phyloP scores from a whole-genome alignment of 305 asterid species.

The Rubia balearica region DNA sequence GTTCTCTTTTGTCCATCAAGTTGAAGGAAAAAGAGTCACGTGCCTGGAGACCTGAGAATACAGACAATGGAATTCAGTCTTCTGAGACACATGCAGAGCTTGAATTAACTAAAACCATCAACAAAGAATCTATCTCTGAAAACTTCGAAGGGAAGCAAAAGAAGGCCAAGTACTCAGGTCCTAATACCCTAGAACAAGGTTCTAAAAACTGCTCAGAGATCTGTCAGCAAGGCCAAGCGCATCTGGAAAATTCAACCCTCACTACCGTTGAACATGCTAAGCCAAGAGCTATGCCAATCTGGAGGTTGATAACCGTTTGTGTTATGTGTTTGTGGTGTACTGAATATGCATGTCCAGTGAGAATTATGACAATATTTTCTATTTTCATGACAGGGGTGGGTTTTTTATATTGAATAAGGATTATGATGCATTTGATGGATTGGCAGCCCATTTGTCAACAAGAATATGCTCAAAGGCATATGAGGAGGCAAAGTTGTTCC shows the following conservation, averaged over 20 bases:
- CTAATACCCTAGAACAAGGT: constrained; percentile 9
- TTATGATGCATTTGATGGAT: constrained; percentile 12
- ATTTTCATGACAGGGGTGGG: constrained; percentile 28
- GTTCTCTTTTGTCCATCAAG: constrained; percentile 10
- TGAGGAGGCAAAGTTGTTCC: constrained; percentile 22
- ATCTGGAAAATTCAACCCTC: constrained; percentile 9
- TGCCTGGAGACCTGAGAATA: not conserved
- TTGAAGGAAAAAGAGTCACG: constrained; percentile 2
- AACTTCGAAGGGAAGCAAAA: constrained; percentile 1
- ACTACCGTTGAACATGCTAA: constrained; percentile 21
- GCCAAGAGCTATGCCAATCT: constrained; percentile 43
- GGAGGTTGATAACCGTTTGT: constrained; percentile 41
- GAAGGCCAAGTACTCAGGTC: not conserved
- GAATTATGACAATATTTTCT: constrained; percentile 8
- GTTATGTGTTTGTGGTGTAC: not conserved
- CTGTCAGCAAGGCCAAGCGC: not conserved
- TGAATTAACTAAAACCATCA: not conserved
- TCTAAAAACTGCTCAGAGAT: constrained; percentile 6
- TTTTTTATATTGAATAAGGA: constrained; percentile 22
- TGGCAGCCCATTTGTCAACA: constrained; percentile 37
- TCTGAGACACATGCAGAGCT: not conserved
- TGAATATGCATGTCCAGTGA: not conserved
- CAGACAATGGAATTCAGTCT: not conserved
- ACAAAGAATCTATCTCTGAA: not conserved
- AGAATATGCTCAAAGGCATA: constrained; percentile 28